Evolutionary conservation across 2,329 filamentous ascomycete species (phyloP).

Genomic region (Paradendryphiella salina): DNA sequence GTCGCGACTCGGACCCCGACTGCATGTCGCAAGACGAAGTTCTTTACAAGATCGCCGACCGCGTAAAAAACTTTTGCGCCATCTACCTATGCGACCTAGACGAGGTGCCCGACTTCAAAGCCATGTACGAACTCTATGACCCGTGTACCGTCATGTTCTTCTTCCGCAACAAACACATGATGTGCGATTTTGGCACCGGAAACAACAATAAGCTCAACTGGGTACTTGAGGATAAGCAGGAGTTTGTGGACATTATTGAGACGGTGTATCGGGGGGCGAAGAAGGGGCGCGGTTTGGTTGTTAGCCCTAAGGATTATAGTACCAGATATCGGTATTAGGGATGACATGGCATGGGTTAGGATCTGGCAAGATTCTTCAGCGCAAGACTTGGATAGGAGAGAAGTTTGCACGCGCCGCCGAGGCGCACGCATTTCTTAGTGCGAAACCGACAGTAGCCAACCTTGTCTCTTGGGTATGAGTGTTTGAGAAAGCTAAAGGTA

Average conservation of each 20-base stretch:
- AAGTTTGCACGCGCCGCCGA: neutral
- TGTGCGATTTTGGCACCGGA: constrained; percentile 92
- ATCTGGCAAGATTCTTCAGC: neutral
- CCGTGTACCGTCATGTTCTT: constrained; percentile 96
- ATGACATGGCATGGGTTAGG: neutral
- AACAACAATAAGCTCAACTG: constrained; percentile 99
- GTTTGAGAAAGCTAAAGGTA: constrained; percentile 14
- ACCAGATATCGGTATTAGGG: constrained; percentile 68
- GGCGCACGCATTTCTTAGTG: neutral
- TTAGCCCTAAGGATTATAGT: constrained; percentile 85
- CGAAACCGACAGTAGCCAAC: neutral
- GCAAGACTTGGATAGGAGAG: neutral
- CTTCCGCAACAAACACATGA: constrained; percentile 98
- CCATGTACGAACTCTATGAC: constrained; percentile 92
- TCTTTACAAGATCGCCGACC: constrained; percentile 89
- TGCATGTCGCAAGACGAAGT: constrained; percentile 88
- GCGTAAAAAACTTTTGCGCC: constrained; percentile 84
- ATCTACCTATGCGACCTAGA: constrained; percentile 91
- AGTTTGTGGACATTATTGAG: constrained; percentile 97
- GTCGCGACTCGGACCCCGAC: constrained; percentile 80
- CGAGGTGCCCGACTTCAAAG: constrained; percentile 68
- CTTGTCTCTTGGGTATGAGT: neutral
- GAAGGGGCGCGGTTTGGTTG: constrained; percentile 94
- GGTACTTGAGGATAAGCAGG: constrained; percentile 96
- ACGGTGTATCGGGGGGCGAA: constrained; percentile 98